Percentiles rank a stretch among this genome's conserved stretches.
These are phyloP conservation scores for Kwoniella botswanensis DNA, from an alignment of 768 basidiomycete species.

Conservation along the genomic window DNA sequence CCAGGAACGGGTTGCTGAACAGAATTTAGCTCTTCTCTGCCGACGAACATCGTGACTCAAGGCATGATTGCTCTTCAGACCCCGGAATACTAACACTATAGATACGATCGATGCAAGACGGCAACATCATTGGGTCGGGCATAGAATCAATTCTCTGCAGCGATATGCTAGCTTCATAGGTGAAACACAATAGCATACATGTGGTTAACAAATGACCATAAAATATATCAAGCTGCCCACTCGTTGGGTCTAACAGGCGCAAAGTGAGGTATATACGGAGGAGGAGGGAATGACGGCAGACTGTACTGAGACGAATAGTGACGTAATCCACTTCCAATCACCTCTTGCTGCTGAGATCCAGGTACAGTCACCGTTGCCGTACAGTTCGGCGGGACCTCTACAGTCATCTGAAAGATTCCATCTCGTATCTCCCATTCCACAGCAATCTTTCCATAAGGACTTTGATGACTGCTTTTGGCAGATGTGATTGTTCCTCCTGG, in stretches of 20 bases:
- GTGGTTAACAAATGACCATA: background rate
- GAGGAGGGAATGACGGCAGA: slow-evolving; percentile 17
- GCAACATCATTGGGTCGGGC: too few species aligned
- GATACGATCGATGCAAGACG: too few species aligned
- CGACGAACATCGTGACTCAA: too few species aligned
- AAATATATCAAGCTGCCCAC: slow-evolving; percentile 10
- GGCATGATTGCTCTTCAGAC: too few species aligned
- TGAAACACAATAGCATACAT: background rate
- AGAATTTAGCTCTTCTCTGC: too few species aligned
- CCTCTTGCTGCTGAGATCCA: slow-evolving; percentile 8
- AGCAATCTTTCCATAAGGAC: slow-evolving; percentile 33
- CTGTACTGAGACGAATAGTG: slow-evolving; percentile 3
- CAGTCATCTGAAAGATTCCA: slow-evolving; percentile 25
- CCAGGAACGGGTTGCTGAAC: too few species aligned
- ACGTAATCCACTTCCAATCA: slow-evolving; percentile 8
- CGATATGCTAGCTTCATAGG: background rate
- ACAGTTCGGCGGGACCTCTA: slow-evolving; percentile 42
- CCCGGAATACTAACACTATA: too few species aligned
- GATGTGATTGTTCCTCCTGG: slow-evolving; percentile 48
- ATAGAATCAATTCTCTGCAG: too few species aligned
- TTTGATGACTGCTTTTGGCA: slow-evolving; percentile 24
- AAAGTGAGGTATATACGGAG: slow-evolving; percentile 16
- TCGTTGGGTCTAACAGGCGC: slow-evolving; percentile 20
- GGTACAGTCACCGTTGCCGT: slow-evolving; percentile 37
- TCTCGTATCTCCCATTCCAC: slow-evolving; percentile 35